Conservation (phyloP, 495 filamentous ascomycete genomes). For the Staphylotrichum longicolle region DNA sequence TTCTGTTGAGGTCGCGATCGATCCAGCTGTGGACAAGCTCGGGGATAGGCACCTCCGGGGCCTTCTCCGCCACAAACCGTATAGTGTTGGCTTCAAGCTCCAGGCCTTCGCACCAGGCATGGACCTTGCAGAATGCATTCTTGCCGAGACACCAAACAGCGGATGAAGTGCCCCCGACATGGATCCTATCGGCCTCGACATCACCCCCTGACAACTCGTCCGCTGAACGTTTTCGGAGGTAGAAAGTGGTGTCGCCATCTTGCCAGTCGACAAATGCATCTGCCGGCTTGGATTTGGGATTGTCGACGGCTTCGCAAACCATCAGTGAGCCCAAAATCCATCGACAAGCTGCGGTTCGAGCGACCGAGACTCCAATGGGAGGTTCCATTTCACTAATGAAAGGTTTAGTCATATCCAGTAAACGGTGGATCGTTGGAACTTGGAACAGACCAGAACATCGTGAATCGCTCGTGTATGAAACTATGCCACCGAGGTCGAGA, state of each 20-base stretch:
- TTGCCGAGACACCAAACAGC: conserved; percentile 8
- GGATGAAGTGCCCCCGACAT: not conserved
- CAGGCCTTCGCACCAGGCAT: conserved; percentile 6
- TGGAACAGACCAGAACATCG: conserved; percentile 6
- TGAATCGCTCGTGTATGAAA: not conserved
- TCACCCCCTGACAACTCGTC: not conserved
- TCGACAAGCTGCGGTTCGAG: not conserved
- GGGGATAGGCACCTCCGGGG: conserved; percentile 2
- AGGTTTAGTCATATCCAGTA: not conserved
- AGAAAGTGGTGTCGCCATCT: conserved; percentile 9
- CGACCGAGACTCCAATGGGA: not conserved
- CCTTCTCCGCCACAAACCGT: conserved; percentile 7
- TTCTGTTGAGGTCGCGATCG: conserved; percentile 10
- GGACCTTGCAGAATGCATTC: conserved; percentile 4
- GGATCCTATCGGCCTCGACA: conserved; percentile 1
- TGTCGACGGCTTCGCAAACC: conserved; percentile 5
- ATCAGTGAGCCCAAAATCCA: conserved; percentile 8
- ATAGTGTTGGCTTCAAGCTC: conserved; percentile 3
- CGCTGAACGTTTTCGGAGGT: conserved; percentile 2
- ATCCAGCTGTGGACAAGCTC: conserved; percentile 10
- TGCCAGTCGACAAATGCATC: conserved; percentile 10
- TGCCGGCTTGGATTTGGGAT: not conserved
- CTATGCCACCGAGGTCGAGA: no score
- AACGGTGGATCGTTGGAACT: not conserved
- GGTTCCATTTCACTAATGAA: conserved; percentile 11